phyloP scores from a whole-genome alignment of 1,284 basidiomycete species.

The Leccinum fuscescens region DNA sequence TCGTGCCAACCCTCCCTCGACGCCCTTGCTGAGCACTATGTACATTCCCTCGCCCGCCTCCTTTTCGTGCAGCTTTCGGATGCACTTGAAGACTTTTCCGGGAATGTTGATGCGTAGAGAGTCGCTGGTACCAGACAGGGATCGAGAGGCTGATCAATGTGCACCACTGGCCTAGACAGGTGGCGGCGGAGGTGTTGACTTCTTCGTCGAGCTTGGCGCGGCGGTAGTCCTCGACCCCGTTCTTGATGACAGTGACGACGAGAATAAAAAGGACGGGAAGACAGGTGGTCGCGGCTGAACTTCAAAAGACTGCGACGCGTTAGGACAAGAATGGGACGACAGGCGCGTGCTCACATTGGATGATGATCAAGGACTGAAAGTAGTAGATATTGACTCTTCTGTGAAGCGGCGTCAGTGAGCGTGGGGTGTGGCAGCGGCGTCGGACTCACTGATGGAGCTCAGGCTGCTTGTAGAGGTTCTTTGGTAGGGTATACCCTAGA shows the following conservation, averaged over 20 bases:
- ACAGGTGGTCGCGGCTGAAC: slow-evolving; percentile 80
- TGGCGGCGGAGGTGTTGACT: slow-evolving; percentile 87
- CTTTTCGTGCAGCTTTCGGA: too few species aligned
- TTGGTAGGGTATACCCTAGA: too few species aligned
- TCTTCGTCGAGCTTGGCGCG: slow-evolving; percentile 85
- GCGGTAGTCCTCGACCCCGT: slow-evolving; percentile 92
- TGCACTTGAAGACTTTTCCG: slow-evolving; percentile 75
- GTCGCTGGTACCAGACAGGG: slow-evolving; percentile 66
- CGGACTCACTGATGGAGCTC: too few species aligned
- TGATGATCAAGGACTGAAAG: background rate
- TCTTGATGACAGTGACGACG: slow-evolving; percentile 89
- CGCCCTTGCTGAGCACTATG: slow-evolving; percentile 60
- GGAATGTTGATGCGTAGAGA: slow-evolving; percentile 66
- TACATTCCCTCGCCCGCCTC: slow-evolving; percentile 45
- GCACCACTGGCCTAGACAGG: slow-evolving; percentile 82
- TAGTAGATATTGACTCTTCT: background rate
- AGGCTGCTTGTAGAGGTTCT: too few species aligned
- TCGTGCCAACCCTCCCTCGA: slow-evolving; percentile 41
- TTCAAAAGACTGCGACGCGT: slow-evolving; percentile 63
- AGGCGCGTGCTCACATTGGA: slow-evolving; percentile 53
- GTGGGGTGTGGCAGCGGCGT: too few species aligned
- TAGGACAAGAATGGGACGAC: slow-evolving; percentile 3
- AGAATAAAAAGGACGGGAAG: slow-evolving; percentile 89
- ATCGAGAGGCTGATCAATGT: slow-evolving; percentile 85
- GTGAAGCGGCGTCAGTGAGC: background rate